A percentile compares a stretch with the other conserved stretches of the same genome.
phyloP scores from a whole-genome alignment of 305 asterid genomes.

The Coffea humblotiana region DNA sequence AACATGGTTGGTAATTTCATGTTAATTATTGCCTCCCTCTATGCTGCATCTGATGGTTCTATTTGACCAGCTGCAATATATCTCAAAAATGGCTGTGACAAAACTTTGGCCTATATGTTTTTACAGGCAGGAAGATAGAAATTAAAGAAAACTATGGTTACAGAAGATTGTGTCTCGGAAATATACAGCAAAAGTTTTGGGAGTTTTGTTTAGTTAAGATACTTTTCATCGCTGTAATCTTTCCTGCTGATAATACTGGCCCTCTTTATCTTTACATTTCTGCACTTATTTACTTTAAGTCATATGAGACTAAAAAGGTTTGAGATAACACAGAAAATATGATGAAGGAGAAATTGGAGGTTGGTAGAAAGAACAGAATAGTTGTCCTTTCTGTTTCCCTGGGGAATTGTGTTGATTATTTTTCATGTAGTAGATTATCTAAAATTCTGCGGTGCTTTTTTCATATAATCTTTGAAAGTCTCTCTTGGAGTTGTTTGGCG shows the following conservation, averaged over 20 bases:
- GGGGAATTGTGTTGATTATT: neutral
- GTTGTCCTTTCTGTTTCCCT: neutral
- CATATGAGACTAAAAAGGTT: neutral
- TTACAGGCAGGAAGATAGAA: neutral
- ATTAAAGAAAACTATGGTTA: neutral
- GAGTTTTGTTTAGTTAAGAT: no score
- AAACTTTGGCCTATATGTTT: neutral
- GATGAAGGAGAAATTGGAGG: neutral
- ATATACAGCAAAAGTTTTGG: neutral
- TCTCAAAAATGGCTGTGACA: neutral
- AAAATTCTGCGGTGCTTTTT: no score
- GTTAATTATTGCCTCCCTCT: neutral
- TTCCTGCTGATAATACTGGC: no score
- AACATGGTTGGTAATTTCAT: neutral
- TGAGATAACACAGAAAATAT: neutral
- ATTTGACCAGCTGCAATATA: neutral
- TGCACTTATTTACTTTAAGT: neutral
- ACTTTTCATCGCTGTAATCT: neutral
- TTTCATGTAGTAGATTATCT: neutral
- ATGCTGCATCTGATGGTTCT: neutral
- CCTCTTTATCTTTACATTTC: no score
- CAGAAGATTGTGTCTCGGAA: neutral
- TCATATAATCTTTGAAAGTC: no score
- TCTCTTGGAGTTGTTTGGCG: neutral
- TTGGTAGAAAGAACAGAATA: neutral